Conservation (phyloP, 2,329 filamentous ascomycete species). For the Fusarium dimerum region DNA sequence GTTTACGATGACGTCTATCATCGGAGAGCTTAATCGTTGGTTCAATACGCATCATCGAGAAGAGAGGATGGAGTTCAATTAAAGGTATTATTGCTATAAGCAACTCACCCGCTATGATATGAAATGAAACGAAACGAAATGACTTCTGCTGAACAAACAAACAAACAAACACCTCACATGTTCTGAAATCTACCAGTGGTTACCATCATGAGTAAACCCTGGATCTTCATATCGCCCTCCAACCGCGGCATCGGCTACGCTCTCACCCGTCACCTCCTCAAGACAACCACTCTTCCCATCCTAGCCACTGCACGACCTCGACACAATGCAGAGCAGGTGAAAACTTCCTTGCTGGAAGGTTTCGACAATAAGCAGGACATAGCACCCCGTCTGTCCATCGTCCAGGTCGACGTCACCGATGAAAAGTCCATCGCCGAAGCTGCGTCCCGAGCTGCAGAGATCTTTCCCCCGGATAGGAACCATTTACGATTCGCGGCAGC, state of each 20-base stretch:
- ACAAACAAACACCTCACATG: too few species aligned
- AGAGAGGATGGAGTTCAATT: background rate
- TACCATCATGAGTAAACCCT: slow-evolving; percentile 47
- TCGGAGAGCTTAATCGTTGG: background rate
- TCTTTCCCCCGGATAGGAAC: slow-evolving; percentile 52
- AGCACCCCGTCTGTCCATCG: slow-evolving; percentile 40
- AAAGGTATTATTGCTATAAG: background rate
- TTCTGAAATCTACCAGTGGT: too few species aligned
- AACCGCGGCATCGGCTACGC: slow-evolving; percentile 51
- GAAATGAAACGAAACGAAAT: too few species aligned
- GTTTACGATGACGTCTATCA: background rate
- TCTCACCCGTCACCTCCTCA: slow-evolving; percentile 50
- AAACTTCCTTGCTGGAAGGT: slow-evolving; percentile 34
- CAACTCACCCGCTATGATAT: background rate
- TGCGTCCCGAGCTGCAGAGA: slow-evolving; percentile 46
- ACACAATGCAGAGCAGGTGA: slow-evolving; percentile 36
- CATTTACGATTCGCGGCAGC: slow-evolving; percentile 70
- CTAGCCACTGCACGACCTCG: slow-evolving; percentile 44
- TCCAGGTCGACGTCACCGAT: slow-evolving; percentile 52
- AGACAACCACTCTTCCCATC: slow-evolving; percentile 49
- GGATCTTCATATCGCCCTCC: slow-evolving; percentile 51
- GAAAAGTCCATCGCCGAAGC: slow-evolving; percentile 64
- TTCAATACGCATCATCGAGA: background rate
- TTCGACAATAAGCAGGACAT: slow-evolving; percentile 25
- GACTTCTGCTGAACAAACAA: too few species aligned